Base-by-base conservation (phyloP, 768 basidiomycete genomes). In the Kockovaella imperatae region DNA sequence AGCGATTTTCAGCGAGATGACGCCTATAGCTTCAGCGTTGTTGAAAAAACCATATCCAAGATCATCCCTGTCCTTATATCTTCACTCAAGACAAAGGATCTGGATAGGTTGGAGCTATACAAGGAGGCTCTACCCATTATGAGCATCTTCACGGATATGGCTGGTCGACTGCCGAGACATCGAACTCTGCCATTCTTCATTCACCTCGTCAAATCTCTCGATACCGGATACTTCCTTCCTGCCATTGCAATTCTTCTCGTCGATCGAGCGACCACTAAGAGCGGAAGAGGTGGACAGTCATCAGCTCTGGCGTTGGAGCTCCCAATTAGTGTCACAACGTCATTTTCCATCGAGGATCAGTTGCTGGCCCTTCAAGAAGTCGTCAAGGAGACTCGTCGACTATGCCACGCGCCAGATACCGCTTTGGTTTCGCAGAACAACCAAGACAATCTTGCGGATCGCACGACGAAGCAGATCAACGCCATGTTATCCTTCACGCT, bases 1-100 rank as follows among this genome's bases (percentile, higher is more conserved):
- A 91, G 88, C 53, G 83, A 96, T 15, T 87, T 96, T 75, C 93
- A 95, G 64, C 79, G 90, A 39, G 95, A 99, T 57, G 95, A 99
- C 66, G 80, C 84, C 0, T 91, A 93, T 72, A 91, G 86, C 64
- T 93, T 95, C 76, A 81, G 82, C 30, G 90, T 97, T 7, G 87
- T 97, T 2, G 90, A 96, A 68, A 86, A 85, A 77, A 96, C 95
- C 1, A 81, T 97, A 47, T 83, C 93, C 52, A 85, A 80, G 61
- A 89, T 96, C 49, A 84, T 99, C 5, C 93, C 95, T 2, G 86
- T 93, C 25, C 86, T 97, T 82, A 83, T 83, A 7, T 76, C 81
- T 4, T 87, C 87, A 0, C 74, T 93, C 52, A 83, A 80, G 67
- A 70, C 76, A 23, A 74, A 77, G 14, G 76, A 84, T 47, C 53